Evolutionary conservation across 2,329 filamentous ascomycete species (phyloP), one percentile per base, ranked within the genome.

Genomic region (Colletotrichum destructivum): DNA sequence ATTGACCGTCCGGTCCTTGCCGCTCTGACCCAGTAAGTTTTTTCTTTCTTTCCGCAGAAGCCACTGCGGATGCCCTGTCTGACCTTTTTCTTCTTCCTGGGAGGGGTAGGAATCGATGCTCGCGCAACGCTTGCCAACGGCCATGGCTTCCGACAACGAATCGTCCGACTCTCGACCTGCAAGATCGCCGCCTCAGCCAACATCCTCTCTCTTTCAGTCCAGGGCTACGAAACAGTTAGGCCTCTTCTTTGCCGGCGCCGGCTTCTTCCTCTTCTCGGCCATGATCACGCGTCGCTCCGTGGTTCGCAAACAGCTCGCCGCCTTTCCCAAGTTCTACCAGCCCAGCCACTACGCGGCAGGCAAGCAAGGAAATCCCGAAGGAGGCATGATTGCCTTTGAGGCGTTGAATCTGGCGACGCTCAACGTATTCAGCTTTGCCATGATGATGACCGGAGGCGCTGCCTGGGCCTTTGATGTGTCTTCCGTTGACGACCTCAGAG

Each of bases 351-450:
- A 85, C 74, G 54, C 81, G 16, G 60, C 71, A 46, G 76, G 75
- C 54, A 76, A 76, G 83, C 86, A 81, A 81, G 80, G 78, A 81
- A 62, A 85, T 55, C 86, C 90, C 38, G 92, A 92, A 77, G 91
- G 91, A 9, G 87, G 90, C 1, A 80, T 93, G 49, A 92, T 98
- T 74, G 96, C 96, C 0, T 83, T 93, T 44, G 93, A 97, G 81
- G 96, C 96, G 0, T 85, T 99, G 26, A 93, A 92, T 60, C 85
- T 98, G 46, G 96, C 96, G 0, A 98, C 95, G 0, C 87, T 98
- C 76, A 98, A 98, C 77, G 94, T 96, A 15, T 78, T 91, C 42
- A 93, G 91, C 76, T 89, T 96, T 61, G 91, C 88, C 0, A 90
- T 98, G 80, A 90, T 97, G 87, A 82, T 88, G 11, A 87, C 89